phyloP scores from a whole-genome alignment of 2,329 filamentous ascomycete species.

The Talaromyces sp. region DNA sequence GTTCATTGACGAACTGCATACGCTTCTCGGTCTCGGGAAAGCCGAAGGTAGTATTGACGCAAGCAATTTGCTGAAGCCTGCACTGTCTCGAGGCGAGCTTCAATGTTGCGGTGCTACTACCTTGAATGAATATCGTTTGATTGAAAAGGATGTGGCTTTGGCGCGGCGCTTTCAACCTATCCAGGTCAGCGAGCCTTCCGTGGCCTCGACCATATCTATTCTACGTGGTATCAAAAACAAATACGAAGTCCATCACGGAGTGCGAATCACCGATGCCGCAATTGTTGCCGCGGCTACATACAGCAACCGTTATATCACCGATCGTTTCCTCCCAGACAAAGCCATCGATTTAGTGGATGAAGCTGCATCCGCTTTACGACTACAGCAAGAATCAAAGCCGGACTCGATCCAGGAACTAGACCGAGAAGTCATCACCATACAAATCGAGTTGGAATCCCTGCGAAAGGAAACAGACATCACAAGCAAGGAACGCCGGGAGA shows the following conservation, averaged over 20 bases:
- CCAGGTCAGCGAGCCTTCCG: slow-evolving; percentile 82
- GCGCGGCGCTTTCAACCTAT: slow-evolving; percentile 94
- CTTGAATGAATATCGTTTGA: slow-evolving; percentile 81
- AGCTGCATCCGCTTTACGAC: slow-evolving; percentile 79
- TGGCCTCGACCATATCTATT: slow-evolving; percentile 92
- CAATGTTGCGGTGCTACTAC: slow-evolving; percentile 97
- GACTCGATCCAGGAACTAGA: slow-evolving; percentile 90
- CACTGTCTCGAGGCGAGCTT: slow-evolving; percentile 83
- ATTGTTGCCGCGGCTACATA: slow-evolving; percentile 87
- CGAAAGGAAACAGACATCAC: slow-evolving; percentile 90
- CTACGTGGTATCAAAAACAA: slow-evolving; percentile 94
- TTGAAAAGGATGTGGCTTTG: slow-evolving; percentile 93
- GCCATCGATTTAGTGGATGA: slow-evolving; percentile 97
- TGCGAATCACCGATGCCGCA: slow-evolving; percentile 87
- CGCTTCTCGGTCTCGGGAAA: slow-evolving; percentile 84
- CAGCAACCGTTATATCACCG: slow-evolving; percentile 94
- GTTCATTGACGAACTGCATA: slow-evolving; percentile 94
- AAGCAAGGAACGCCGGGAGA: slow-evolving; percentile 81
- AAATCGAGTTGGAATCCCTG: slow-evolving; percentile 92
- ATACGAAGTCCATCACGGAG: slow-evolving; percentile 96
- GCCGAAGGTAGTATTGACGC: slow-evolving; percentile 96
- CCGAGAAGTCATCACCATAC: slow-evolving; percentile 93
- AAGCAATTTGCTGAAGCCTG: slow-evolving; percentile 89
- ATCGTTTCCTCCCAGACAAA: slow-evolving; percentile 93
- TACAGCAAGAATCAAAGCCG: slow-evolving; percentile 96